These are phyloP conservation scores for Blastocystis sp. DNA, from an alignment of 352 stramenopile species.

Conservation along the genomic window DNA sequence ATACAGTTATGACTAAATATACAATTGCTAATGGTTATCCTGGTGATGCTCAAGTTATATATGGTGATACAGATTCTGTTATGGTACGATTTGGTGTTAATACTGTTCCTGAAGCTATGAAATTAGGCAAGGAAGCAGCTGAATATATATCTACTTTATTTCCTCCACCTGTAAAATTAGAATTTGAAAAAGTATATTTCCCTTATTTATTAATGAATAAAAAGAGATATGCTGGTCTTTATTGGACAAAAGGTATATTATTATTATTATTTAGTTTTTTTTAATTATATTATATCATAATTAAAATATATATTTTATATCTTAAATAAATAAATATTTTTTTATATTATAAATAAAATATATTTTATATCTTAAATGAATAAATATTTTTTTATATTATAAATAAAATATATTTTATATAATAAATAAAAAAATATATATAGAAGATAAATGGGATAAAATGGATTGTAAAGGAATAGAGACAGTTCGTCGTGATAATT, in stretches of 20 bases:
- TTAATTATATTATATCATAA: too few species aligned
- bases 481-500: slow-evolving; percentile 96
- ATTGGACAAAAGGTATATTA: slow-evolving; percentile 68
- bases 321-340: too few species aligned
- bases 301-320: too few species aligned
- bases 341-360: slow-evolving; percentile 2
- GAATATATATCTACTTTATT: slow-evolving; percentile 84
- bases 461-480: slow-evolving; percentile 91
- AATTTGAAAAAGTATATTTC: slow-evolving; percentile 99
- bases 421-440: too few species aligned
- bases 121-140: slow-evolving; percentile 81
- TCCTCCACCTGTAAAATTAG: slow-evolving; percentile 79
- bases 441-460: slow-evolving; percentile 94
- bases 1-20: slow-evolving; percentile 82
- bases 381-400: too few species aligned
- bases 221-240: slow-evolving; percentile 78
- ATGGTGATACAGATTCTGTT: slow-evolving; percentile 96
- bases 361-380: too few species aligned
- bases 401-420: slow-evolving; percentile 52
- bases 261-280: too few species aligned
- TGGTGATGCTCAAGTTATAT: slow-evolving; percentile 82
- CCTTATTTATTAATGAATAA: slow-evolving; percentile 99
- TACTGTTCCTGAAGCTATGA: slow-evolving; percentile 84
- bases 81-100: slow-evolving; percentile 95
- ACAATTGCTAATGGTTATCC: slow-evolving; percentile 74